Percentiles rank a stretch among this genome's conserved stretches.
These are phyloP conservation scores for Pholiota microspora DNA, from an alignment of 768 basidiomycete species.

Conservation along the genomic window DNA sequence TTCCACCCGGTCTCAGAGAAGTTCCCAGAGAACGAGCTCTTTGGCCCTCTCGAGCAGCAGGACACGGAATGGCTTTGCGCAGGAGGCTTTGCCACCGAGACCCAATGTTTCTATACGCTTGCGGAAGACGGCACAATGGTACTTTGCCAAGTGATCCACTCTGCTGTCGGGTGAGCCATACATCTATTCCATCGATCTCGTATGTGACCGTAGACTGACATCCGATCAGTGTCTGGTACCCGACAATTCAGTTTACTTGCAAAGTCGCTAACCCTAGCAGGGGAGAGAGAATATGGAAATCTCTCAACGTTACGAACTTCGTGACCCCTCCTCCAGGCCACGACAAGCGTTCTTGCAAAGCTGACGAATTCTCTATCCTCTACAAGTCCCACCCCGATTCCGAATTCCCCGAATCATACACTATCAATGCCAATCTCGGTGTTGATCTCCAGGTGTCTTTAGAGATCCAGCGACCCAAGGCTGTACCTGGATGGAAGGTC, in stretches of 20 bases:
- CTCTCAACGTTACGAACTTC: conserved; percentile 82
- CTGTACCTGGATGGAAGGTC: conserved; percentile 86
- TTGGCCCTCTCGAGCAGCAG: conserved; percentile 70
- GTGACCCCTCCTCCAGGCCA: conserved; percentile 68
- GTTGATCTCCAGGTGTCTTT: conserved; percentile 80
- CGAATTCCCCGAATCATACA: conserved; percentile 74
- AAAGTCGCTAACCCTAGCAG: conserved; percentile 82
- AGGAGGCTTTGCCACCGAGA: conserved; percentile 87
- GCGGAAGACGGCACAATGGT: conserved; percentile 76
- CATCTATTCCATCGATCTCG: conserved; percentile 11
- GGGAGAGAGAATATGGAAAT: conserved; percentile 78
- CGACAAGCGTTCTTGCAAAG: conserved; percentile 85
- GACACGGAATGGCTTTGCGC: conserved; percentile 85
- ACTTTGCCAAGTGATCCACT: conserved; percentile 87
- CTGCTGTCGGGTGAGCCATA: conserved; percentile 73
- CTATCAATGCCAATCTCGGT: conserved; percentile 74
- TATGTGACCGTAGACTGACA: conserved; percentile 2
- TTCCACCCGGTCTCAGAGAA: conserved; percentile 79
- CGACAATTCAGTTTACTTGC: conserved; percentile 92
- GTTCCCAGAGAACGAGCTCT: conserved; percentile 53
- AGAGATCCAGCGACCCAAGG: conserved; percentile 63
- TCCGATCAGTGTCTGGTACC: conserved; percentile 77
- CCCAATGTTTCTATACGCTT: conserved; percentile 83
- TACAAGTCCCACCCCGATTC: conserved; percentile 52
- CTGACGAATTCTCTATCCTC: conserved; percentile 80